Evolutionary conservation across 2,329 filamentous ascomycete species (phyloP), one percentile per base, ranked within the genome.

Genomic region (Fusarium ambrosium): DNA sequence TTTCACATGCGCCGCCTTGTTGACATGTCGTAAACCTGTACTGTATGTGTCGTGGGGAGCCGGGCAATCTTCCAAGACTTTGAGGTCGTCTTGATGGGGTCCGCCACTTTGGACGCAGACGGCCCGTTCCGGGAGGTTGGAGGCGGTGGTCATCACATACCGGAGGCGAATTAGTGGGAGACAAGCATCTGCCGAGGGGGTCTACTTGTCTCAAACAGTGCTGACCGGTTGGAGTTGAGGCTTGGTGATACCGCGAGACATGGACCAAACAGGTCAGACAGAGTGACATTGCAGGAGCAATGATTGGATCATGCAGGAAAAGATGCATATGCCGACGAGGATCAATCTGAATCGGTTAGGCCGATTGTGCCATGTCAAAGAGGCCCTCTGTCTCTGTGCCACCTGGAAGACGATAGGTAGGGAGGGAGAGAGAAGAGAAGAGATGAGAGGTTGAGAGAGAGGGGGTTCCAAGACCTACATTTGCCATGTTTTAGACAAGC

Each of bases 111-210:
- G 32, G 24, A 59, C 66, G 66, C 66, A 62, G 32, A 53, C 72
- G 72, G 72, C 69, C 72, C 69, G 72, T 73, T 75, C 72, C 72
- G 70, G 41, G 27, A 13, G 22, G 70, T 20, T 20, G 51, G 34
- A 37, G 70, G 32, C 48, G 66, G 32, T 32, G 39, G 24, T 62
- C 45, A 70, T 70, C 56, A 61, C 29, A 67, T 67, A 45, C 56
- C 27, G 10, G 10, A 9, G 7, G n/a, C 7, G 3, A 24, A 62
- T 24, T 20, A 75, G 66, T 73, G 72, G 72, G 4, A 37, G 24
- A 27, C 14, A 18, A 24, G 8, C 6, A 71, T 68, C 18, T 70
- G 69, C 69, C 72, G 55, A 37, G 37, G 34, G 14, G 69, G 36
- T 34, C 10, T 24, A 8, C 6, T 39, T 69, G 71, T 69, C 66